Evolutionary conservation across 495 filamentous ascomycete genomes (phyloP), one percentile per base, ranked within the genome.

Genomic region (Tetracladium marchalianum): DNA sequence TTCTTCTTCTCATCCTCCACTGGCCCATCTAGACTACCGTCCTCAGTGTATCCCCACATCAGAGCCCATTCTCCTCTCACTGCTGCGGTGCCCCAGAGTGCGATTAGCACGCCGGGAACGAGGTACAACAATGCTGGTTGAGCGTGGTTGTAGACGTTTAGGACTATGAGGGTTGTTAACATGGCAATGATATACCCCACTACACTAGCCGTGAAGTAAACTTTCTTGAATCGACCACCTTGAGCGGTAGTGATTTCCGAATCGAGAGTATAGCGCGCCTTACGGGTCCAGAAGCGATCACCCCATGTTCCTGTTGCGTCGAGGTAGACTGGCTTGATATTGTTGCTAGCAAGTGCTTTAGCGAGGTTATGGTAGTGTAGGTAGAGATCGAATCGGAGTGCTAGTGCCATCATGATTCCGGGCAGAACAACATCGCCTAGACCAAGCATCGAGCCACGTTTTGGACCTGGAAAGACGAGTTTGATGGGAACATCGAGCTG

Each of bases 391-490:
- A 92, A 96, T 17, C 92, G 83, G 17, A 98, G 71, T 0, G 90
- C 85, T 34, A 95, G 68, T 0, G 77, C 86, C 41, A 96, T 82
- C 69, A 97, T 82, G 56, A 98, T 85, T 4, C 92, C 92, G 0
- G 92, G 92, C n/a, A 98, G 67, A 10, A 95, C 84, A 35, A 98
- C 83, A 59, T 98, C 92, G 32, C 92, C 92, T 11, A 98, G 73
- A 1, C 92, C 92, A 15, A 98, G 78, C 43, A 83, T 65, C 33
- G 78, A 66, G 2, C 54, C 59, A 35, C 59, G 46, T 17, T 58
- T 61, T 0, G 84, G 78, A 11, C 85, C 76, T 15, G 85, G 84
- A 53, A 96, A 95, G 0, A 94, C 69, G 1, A 98, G 77, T 55
- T 96, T 97, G 58, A 95, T 94, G 0, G 92, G 92, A 2, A 90